Evolutionary conservation across 2,329 filamentous ascomycete genomes (phyloP).

Genomic region (Alternaria burnsii): DNA sequence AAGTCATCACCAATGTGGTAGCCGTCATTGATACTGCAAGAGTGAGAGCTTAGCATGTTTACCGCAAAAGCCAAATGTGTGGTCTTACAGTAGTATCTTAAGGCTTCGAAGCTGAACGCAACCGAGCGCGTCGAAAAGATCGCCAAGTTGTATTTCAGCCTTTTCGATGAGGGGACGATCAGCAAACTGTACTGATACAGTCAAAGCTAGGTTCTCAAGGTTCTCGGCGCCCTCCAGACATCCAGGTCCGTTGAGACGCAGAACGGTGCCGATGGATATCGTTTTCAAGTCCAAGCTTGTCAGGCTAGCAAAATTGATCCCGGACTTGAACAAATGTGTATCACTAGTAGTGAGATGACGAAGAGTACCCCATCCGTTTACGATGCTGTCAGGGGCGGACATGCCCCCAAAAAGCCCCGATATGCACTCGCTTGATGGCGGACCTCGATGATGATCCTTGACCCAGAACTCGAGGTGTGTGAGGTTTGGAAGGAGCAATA

Average conservation of each 20-base stretch:
- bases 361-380: constrained; percentile 17
- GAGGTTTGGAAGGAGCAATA: constrained; percentile 31
- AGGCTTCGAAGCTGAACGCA: constrained; percentile 24
- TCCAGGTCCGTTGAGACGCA: constrained; percentile 33
- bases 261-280: constrained; percentile 24
- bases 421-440: constrained; percentile 29
- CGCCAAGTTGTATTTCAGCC: constrained; percentile 24
- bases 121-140: constrained; percentile 31
- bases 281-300: constrained; percentile 24
- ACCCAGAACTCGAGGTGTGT: constrained; percentile 29
- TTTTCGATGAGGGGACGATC: constrained; percentile 24
- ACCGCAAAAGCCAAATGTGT: not conserved
- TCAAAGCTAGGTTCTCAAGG: constrained; percentile 22
- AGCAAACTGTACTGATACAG: constrained; percentile 27
- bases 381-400: constrained; percentile 13
- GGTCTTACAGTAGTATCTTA: constrained; percentile 19
- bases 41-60: not conserved
- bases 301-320: constrained; percentile 23
- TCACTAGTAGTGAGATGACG: constrained; percentile 26
- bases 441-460: constrained; percentile 28
- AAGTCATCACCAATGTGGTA: constrained; percentile 24
- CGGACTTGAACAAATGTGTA: constrained; percentile 25
- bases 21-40: constrained; percentile 23
- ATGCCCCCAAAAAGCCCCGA: constrained; percentile 31
- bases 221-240: constrained; percentile 28